Base-by-base conservation (phyloP, 345 rosid species). In the Lenwebbia sp. region DNA sequence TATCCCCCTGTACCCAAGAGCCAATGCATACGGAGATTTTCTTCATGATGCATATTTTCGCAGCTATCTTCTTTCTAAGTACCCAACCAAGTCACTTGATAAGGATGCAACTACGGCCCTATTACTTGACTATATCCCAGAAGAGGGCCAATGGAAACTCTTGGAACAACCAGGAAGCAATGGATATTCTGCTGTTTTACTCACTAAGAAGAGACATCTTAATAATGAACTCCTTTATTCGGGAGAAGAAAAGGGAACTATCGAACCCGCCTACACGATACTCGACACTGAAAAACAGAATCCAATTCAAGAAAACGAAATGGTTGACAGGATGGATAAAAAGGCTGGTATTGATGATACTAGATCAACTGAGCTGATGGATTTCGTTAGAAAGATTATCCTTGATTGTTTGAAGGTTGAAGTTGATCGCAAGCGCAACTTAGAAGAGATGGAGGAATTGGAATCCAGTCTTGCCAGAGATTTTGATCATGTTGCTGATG, bases 81-180 rank as follows among this genome's bases (percentile, higher is more conserved):
- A 90, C 74, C 91, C 88, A 75, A 88, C 88, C 37, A 89, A 94
- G 86, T 91, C 92, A 51, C 89, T 94, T 83, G 96, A 96, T 92
- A 54, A 93, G 87, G 96, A 93, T 90, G 88, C 94, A 70, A 94
- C 97, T 52, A 89, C 96, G 58, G 95, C 97, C 83, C 88, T 96
- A 81, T 92, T 95, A 85, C 94, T 97, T 58, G 96, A 97, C 93
- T 97, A 96, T 86, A 88, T 92, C 87, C 98, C 98, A 49, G 99
- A 97, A 90, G 99, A 94, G 86, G 97, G 96, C 86, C 93, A 94
- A 86, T 96, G 98, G 98, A 96, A 92, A 89, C 96, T 97, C 78
- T 86, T 93, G 90, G 97, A 96, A 89, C 95, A 91, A 85, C 92
- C 95, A 23, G 93, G 90, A 87, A 88, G 82, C 86, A 56, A 62